Percentiles rank a stretch among this genome's conserved stretches.
phyloP scores from a whole-genome alignment of 1,139 yeast genomes.

The Diutina sp. region DNA sequence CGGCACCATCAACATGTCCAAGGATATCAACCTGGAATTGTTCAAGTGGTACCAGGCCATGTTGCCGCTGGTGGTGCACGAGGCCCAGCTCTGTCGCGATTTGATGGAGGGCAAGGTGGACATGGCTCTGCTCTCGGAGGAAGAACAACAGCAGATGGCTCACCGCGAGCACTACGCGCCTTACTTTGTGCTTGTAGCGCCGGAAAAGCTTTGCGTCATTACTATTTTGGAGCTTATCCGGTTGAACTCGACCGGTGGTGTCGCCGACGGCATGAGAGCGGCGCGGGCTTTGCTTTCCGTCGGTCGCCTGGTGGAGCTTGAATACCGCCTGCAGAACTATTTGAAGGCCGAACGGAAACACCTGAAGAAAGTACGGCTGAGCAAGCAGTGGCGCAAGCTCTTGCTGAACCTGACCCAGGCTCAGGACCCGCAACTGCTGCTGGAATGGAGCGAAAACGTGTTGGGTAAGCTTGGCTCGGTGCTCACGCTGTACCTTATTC shows the following conservation, averaged over 20 bases:
- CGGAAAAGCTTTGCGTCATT: slow-evolving; percentile 75
- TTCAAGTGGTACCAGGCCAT: slow-evolving; percentile 71
- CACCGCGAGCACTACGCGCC: slow-evolving; percentile 69
- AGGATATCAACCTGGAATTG: slow-evolving; percentile 56
- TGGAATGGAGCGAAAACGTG: slow-evolving; percentile 37
- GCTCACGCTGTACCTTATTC: slow-evolving; percentile 59
- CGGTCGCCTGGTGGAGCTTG: slow-evolving; percentile 77
- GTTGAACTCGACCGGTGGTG: slow-evolving; percentile 63
- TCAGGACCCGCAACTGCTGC: slow-evolving; percentile 9
- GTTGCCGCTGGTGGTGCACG: slow-evolving; percentile 57
- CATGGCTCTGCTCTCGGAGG: slow-evolving; percentile 10
- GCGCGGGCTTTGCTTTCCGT: slow-evolving; percentile 73
- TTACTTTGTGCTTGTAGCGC: slow-evolving; percentile 53
- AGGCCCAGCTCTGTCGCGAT: slow-evolving; percentile 36
- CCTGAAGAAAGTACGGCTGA: slow-evolving; percentile 14
- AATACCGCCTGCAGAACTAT: slow-evolving; percentile 59
- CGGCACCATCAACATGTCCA: slow-evolving; percentile 45
- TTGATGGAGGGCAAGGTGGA: slow-evolving; percentile 15
- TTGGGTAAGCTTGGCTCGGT: slow-evolving; percentile 78
- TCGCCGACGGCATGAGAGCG: slow-evolving; percentile 75
- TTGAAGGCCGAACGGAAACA: slow-evolving; percentile 45
- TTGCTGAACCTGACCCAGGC: slow-evolving; percentile 20
- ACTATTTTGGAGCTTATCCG: slow-evolving; percentile 74
- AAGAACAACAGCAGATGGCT: slow-evolving; percentile 22
- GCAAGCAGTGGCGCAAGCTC: slow-evolving; percentile 30